A percentile compares a stretch with the other conserved stretches of the same genome.
phyloP scores from a whole-genome alignment of 202 grass and related monocot genomes.

The Miscanthus sacchariflorus region DNA sequence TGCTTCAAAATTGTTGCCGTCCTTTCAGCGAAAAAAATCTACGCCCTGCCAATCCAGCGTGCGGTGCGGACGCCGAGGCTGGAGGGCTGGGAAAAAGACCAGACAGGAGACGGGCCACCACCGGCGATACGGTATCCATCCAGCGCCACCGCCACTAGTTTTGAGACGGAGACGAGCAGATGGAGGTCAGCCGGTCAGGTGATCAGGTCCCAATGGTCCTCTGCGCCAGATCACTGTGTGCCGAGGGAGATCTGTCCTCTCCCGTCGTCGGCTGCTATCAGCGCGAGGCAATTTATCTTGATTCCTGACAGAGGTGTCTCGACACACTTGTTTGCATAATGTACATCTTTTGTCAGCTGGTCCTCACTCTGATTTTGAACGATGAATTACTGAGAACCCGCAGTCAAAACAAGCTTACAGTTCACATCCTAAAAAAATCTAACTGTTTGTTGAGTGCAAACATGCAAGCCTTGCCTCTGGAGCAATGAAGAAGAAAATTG shows the following conservation, averaged over 20 bases:
- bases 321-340: neutral
- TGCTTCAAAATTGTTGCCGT: too few species aligned
- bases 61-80: neutral
- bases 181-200: neutral
- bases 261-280: neutral
- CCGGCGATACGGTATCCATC: slow-evolving; percentile 3
- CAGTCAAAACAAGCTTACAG: neutral
- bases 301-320: neutral
- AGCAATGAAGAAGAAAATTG: neutral
- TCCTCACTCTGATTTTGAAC: neutral
- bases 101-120: neutral
- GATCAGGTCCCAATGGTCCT: neutral
- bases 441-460: too few species aligned
- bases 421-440: too few species aligned
- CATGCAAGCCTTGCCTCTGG: too few species aligned
- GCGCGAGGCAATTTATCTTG: neutral
- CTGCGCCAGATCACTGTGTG: slow-evolving; percentile 5
- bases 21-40: too few species aligned
- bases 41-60: neutral
- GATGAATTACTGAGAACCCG: neutral
- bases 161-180: neutral
- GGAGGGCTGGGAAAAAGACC: neutral
- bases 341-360: neutral
- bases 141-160: neutral
- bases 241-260: slow-evolving; percentile 4